Percentiles rank a stretch among this genome's conserved stretches.
These are phyloP conservation scores for Paraphoma chrysanthemicola DNA, from an alignment of 2,329 filamentous ascomycete species.

Conservation along the genomic window DNA sequence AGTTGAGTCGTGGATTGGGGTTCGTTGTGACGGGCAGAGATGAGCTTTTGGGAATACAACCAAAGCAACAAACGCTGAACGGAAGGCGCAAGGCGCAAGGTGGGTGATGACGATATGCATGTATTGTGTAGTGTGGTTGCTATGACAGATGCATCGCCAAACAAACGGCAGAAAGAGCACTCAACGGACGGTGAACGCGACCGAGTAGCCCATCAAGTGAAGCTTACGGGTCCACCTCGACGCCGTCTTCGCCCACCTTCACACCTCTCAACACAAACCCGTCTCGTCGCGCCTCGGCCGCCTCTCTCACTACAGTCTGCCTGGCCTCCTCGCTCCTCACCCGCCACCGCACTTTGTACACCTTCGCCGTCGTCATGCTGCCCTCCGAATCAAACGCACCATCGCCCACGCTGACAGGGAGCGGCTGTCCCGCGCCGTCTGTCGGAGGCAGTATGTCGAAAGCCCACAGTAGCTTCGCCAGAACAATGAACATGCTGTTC, in stretches of 20 bases:
- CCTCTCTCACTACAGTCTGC: constrained; percentile 33
- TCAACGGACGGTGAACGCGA: background rate
- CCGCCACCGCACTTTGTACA: constrained; percentile 34
- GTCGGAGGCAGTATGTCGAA: constrained; percentile 54
- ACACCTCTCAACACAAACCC: constrained; percentile 42
- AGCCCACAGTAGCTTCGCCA: constrained; percentile 56
- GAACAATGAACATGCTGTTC: constrained; percentile 50
- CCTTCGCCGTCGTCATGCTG: constrained; percentile 42
- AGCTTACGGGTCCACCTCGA: constrained; percentile 22
- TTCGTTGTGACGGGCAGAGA: background rate
- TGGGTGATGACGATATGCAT: background rate
- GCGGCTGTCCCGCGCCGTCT: constrained; percentile 44
- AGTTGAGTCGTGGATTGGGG: background rate
- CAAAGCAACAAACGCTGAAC: background rate
- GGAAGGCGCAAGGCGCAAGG: too few species aligned
- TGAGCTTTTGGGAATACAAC: background rate
- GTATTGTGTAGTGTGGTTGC: background rate
- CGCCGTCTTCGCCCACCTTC: constrained; percentile 37
- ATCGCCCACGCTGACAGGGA: constrained; percentile 45
- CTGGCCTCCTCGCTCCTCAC: constrained; percentile 29
- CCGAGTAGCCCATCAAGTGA: too few species aligned
- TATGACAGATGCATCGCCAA: background rate
- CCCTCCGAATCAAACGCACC: constrained; percentile 39
- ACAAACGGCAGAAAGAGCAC: background rate
- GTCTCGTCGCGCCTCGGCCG: constrained; percentile 30